phyloP scores from a whole-genome alignment of 139 green algal genomes.

The Medakamo hakoo region DNA sequence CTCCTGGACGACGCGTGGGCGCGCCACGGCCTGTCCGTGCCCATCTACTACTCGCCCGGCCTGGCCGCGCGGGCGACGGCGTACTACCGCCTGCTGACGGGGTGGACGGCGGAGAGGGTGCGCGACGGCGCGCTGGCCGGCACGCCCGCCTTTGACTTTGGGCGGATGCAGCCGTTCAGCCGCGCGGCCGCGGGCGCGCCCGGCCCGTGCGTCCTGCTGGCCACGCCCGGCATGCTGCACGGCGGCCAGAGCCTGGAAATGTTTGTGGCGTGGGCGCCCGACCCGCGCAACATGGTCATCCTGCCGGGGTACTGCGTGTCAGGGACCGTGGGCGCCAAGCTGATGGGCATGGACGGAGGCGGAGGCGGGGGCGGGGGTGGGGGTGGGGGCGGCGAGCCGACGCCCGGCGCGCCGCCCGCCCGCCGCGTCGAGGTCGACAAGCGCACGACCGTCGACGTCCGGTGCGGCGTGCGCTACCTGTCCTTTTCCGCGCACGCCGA shows the following conservation, averaged over 20 bases:
- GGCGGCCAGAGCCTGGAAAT: slow-evolving; percentile 46
- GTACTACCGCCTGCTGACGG: slow-evolving; percentile 38
- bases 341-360: slow-evolving; percentile 13
- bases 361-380: too few species aligned
- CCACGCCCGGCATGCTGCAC: slow-evolving; percentile 55
- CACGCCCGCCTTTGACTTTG: slow-evolving; percentile 4
- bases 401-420: too few species aligned
- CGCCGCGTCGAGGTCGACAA: slow-evolving; percentile 16
- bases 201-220: slow-evolving; percentile 52
- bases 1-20: slow-evolving; percentile 60
- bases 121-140: not conserved
- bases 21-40: slow-evolving; percentile 16
- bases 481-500: slow-evolving; percentile 55
- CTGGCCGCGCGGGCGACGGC: slow-evolving; percentile 39
- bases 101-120: slow-evolving; percentile 30
- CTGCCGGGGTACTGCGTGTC: slow-evolving; percentile 33
- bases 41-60: slow-evolving; percentile 38
- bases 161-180: slow-evolving; percentile 13
- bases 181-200: slow-evolving; percentile 5
- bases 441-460: slow-evolving; percentile 16
- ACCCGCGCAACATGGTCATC: slow-evolving; percentile 43
- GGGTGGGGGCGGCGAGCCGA: too few species aligned
- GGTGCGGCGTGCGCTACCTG: slow-evolving; percentile 27
- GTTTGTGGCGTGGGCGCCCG: slow-evolving; percentile 43
- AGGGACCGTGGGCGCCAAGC: slow-evolving; percentile 25